A percentile compares a stretch with the other conserved stretches of the same genome.
Evolutionary conservation across 805 yeast genomes (phyloP).

Genomic region (Cyberlindnera mycetangii): DNA sequence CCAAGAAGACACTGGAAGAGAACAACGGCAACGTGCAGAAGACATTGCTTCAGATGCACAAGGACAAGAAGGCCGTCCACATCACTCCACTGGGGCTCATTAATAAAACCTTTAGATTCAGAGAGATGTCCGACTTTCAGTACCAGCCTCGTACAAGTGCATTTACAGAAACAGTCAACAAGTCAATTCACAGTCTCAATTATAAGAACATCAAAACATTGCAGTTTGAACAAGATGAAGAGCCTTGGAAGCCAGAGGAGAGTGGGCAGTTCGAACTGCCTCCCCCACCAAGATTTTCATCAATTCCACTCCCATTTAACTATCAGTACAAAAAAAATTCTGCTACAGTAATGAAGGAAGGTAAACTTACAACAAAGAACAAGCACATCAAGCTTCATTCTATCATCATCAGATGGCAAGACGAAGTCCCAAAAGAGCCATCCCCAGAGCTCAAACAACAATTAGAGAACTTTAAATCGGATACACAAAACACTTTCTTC

Average conservation of each 20-base stretch:
- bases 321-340: constrained; percentile 80
- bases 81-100: constrained; percentile 66
- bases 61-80: constrained; percentile 33
- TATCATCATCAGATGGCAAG: constrained; percentile 48
- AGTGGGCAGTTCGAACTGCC: constrained; percentile 50
- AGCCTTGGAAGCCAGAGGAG: constrained; percentile 32
- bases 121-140: constrained; percentile 89
- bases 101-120: constrained; percentile 67
- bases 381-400: constrained; percentile 50
- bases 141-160: constrained; percentile 55
- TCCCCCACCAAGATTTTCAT: constrained; percentile 84
- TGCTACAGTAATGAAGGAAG: constrained; percentile 43
- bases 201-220: constrained; percentile 39
- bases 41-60: constrained; percentile 34
- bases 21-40: constrained; percentile 42
- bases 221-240: constrained; percentile 32
- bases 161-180: constrained; percentile 39
- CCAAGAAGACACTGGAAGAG: constrained; percentile 46
- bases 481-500: constrained; percentile 26
- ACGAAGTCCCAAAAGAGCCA: constrained; percentile 46
- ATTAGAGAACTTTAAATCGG: constrained; percentile 35
- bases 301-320: constrained; percentile 70
- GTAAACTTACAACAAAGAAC: constrained; percentile 44
- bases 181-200: constrained; percentile 42
- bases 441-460: constrained; percentile 48